phyloP scores from a whole-genome alignment of 1,284 basidiomycete genomes.

The Exobasidium cylindrosporum region DNA sequence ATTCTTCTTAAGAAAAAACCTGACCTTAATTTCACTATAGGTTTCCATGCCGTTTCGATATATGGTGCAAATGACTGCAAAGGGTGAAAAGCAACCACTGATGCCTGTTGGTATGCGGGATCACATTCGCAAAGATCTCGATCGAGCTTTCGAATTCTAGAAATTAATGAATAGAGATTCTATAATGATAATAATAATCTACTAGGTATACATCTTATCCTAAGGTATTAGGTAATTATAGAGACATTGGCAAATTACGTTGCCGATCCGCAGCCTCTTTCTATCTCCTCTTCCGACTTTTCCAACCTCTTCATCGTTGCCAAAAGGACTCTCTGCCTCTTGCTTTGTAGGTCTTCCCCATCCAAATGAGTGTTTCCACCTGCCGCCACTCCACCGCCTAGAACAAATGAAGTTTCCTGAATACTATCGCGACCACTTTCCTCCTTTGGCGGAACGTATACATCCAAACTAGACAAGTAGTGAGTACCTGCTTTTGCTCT shows the following conservation, averaged over 20 bases:
- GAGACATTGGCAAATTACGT: background rate
- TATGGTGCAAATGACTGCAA: conserved; percentile 28
- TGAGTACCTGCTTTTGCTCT: conserved; percentile 21
- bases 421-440: background rate
- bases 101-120: conserved; percentile 45
- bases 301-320: conserved; percentile 38
- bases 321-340: conserved; percentile 25
- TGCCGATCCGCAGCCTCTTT: conserved; percentile 16
- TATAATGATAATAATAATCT: background rate
- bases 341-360: conserved; percentile 19
- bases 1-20: background rate
- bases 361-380: background rate
- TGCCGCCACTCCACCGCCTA: no score
- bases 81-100: conserved; percentile 21
- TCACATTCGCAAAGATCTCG: conserved; percentile 37
- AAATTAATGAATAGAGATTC: background rate
- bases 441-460: conserved; percentile 26
- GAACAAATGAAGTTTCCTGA: conserved; percentile 6
- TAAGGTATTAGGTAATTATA: no score
- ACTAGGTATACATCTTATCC: background rate
- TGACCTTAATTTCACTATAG: conserved; percentile 7
- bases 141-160: conserved; percentile 43
- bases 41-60: conserved; percentile 48
- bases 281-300: conserved; percentile 19
- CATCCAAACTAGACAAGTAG: conserved; percentile 24